These are phyloP conservation scores for Cokeromyces recurvatus DNA, from an alignment of 371 early-diverging fungal species.

Conservation along the genomic window DNA sequence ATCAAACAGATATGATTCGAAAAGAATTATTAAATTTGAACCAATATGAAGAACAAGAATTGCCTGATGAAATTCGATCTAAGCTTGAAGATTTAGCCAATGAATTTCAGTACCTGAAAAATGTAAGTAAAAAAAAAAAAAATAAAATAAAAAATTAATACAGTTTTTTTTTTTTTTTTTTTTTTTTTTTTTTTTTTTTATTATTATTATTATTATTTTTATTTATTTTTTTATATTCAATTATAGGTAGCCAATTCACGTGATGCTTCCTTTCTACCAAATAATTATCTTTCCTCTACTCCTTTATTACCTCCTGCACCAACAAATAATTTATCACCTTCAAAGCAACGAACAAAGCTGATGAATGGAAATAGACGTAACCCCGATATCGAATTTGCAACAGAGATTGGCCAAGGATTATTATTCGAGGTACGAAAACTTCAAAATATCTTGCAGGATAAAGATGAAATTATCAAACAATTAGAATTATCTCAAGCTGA, in stretches of 20 bases:
- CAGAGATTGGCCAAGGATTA: conserved; percentile 50
- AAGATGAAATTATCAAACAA: conserved; percentile 59
- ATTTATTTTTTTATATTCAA: not conserved
- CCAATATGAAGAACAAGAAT: conserved; percentile 6
- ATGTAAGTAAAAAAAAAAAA: no score
- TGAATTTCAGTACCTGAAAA: conserved; percentile 17
- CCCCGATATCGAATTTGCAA: conserved; percentile 53
- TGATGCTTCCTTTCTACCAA: no score
- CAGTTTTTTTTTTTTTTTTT: no score
- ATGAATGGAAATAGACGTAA: conserved; percentile 35
- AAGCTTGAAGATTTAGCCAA: conserved; percentile 18
- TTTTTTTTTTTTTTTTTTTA: not conserved
- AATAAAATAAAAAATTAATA: not conserved
- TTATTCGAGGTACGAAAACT: conserved; percentile 47
- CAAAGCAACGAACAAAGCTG: conserved; percentile 35
- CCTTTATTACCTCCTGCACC: conserved; percentile 31
- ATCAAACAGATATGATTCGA: conserved; percentile 2
- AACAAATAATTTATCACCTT: conserved; percentile 31
- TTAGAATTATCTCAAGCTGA: conserved; percentile 58
- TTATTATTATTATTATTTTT: not conserved
- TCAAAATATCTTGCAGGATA: conserved; percentile 46
- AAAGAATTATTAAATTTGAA: conserved; percentile 5
- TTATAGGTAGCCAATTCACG: not conserved
- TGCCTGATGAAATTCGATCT: conserved; percentile 9
- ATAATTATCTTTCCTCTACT: conserved; percentile 2